Conservation (phyloP, 1,284 basidiomycete genomes). For the Ceratobasidium sp. region DNA sequence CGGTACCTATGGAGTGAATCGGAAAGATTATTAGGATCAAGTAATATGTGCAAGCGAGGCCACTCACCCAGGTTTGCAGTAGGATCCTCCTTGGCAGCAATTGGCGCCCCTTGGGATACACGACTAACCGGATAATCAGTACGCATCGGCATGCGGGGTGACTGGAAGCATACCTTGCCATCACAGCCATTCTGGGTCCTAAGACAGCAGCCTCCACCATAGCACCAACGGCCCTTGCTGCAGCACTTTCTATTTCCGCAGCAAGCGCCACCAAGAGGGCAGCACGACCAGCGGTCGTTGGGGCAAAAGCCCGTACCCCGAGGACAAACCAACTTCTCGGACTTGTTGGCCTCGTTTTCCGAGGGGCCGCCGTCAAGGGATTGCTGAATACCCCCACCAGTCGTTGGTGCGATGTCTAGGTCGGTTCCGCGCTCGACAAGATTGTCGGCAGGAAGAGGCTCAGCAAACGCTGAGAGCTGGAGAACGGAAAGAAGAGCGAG, state of each 20-base stretch:
- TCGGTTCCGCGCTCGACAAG: neutral
- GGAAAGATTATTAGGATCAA: too few species aligned
- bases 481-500: constrained; percentile 6
- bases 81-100: constrained; percentile 19
- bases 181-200: constrained; percentile 11
- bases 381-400: neutral
- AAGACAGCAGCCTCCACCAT: neutral
- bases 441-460: neutral
- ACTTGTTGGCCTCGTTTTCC: neutral
- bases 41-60: neutral
- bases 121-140: too few species aligned
- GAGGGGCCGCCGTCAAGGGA: neutral
- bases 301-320: neutral
- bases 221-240: constrained; percentile 11
- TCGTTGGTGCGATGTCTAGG: neutral
- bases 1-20: too few species aligned
- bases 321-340: neutral
- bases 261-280: constrained; percentile 16
- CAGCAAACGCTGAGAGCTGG: neutral
- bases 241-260: constrained; percentile 2
- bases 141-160: neutral
- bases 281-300: constrained; percentile 11
- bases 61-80: constrained; percentile 23
- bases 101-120: neutral
- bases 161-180: neutral